Evolutionary conservation across 2,329 filamentous ascomycete species (phyloP), one percentile per base, ranked within the genome.

Genomic region (Metarhizium robertsii): DNA sequence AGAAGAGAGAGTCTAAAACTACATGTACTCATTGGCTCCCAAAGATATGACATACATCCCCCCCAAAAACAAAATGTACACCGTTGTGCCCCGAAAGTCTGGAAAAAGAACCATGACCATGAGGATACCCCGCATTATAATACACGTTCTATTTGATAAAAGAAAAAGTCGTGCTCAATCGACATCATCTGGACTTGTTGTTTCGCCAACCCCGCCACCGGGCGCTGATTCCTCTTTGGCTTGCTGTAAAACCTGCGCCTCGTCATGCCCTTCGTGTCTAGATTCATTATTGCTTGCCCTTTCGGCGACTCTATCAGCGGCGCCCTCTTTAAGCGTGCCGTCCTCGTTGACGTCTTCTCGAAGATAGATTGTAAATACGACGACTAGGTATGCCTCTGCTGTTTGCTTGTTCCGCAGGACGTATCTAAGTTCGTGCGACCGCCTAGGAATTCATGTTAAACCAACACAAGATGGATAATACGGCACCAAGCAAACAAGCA

Each of bases 351-450:
- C 73, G 58, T 87, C 78, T 50, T 88, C 84, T 55, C 82, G 84
- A 8, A 86, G 79, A 57, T 94, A 78, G 4, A 96, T 75, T 18
- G 85, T 87, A 68, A 97, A 92, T 5, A 90, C 72, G 16, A 97
- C 77, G 49, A 92, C 89, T 34, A 96, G 83, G 63, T 96, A 89
- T 16, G 89, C 79, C 38, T 88, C 80, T 50, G 81, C 81, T 0
- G 88, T 92, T 25, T 77, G 71, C 58, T 83, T 83, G 71, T 96
- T 88, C 67, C 92, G 92, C 66, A 97, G 79, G 57, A 95, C 90
- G 72, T 97, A 96, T 80, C 92, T 92, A 73, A 95, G 81, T 62
- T 85, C 79, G 73, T 95, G 89, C 76, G 88, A 87, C 77, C 88
- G 88, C 67, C 82, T 79, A 64, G 64, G 51, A 58, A 56, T 47